Evolutionary conservation across 257 asterid species (phyloP).

Genomic region (Paulownia fortunei): DNA sequence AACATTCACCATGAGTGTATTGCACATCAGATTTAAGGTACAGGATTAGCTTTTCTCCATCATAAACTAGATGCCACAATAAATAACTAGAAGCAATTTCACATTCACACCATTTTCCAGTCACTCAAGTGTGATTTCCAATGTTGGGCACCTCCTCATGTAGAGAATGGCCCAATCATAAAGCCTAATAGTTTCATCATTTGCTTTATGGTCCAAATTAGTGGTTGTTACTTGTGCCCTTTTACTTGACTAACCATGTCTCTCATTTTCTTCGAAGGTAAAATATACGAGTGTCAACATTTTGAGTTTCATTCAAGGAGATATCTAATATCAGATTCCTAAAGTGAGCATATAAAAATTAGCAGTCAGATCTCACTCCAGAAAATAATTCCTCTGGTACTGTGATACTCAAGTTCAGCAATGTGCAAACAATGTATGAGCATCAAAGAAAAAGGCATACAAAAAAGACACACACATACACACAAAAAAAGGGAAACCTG

Average conservation of each 20-base stretch:
- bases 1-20: not conserved
- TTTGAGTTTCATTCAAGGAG: not conserved
- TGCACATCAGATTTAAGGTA: not conserved
- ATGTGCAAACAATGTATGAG: not conserved
- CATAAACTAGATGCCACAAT: not conserved
- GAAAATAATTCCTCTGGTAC: not conserved
- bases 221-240: not conserved
- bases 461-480: not conserved
- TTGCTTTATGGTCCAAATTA: constrained; percentile 5
- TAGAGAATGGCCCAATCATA: not conserved
- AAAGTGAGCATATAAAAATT: not conserved
- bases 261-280: not conserved
- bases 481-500: not conserved
- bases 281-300: not conserved
- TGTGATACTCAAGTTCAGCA: not conserved
- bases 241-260: not conserved
- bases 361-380: constrained; percentile 15
- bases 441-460: not conserved
- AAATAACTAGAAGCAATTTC: not conserved
- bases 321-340: not conserved
- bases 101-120: constrained; percentile 16
- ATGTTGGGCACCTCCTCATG: constrained; percentile 5
- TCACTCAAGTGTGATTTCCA: not conserved
- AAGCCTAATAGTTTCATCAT: not conserved
- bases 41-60: not conserved